Evolutionary conservation across 345 rosid species (phyloP), one percentile per base, ranked within the genome.

Genomic region (Chamaenerion angustifolium): DNA sequence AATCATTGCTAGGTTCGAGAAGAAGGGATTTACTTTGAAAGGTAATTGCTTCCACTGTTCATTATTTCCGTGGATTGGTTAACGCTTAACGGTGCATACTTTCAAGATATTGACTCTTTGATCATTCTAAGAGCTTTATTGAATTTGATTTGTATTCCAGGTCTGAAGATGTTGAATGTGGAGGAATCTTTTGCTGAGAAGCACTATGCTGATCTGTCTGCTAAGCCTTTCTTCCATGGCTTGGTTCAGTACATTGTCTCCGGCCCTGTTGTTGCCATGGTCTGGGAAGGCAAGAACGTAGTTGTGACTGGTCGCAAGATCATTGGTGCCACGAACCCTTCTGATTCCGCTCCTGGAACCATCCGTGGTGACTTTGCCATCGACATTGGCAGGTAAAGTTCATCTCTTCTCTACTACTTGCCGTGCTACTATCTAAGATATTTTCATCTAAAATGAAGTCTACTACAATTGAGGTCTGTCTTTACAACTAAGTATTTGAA

Each of bases 261-360:
- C 0, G 98, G 98, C 12, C 95, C 98, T 0, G 98, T 92, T 45
- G 87, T 82, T 57, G 98, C 98, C 9, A 83, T 87, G 98, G 51
- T 84, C 53, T 92, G 98, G 98, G 95, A 92, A 68, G 96, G 98
- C 11, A 87, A 87, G 77, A 70, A 68, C 27, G 89, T 82, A 46
- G 98, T 92, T 9, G 12, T 64, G 13, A 92, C 96, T 0, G 96
- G 96, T 8, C 70, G 98, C 44, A 87, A 75, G 69, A 80, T 92
- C 13, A 92, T 92, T 43, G 98, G 98, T 48, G 98, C 93, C 15
- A 92, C 98, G 35, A 92, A 92, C 75, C 98, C 98, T 19, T 78
- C 95, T 0, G 81, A 74, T 0, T 74, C 96, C 47, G 95, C 84
- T 43, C 93, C 98, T 10, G 95, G 96, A 62, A 92, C 98, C 40